Evolutionary conservation across 768 basidiomycete genomes (phyloP).

Genomic region (Leccinum olivaceopallidum): DNA sequence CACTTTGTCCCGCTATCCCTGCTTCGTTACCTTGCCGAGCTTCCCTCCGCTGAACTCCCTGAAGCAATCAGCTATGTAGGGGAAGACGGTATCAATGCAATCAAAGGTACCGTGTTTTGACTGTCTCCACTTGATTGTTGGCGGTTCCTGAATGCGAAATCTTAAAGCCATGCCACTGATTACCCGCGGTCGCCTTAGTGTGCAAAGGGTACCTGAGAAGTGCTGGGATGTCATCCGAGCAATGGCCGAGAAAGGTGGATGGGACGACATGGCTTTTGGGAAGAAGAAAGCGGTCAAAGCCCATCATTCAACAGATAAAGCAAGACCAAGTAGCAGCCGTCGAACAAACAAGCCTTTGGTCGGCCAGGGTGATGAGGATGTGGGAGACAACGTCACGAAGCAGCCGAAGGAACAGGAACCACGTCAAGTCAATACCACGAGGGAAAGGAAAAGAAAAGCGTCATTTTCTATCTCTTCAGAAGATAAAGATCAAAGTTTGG

Average conservation of each 20-base stretch:
- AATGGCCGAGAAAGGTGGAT: constrained; percentile 76
- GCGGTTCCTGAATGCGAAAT: constrained; percentile 11
- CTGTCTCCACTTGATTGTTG: neutral
- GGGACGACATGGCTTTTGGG: constrained; percentile 55
- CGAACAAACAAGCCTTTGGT: neutral
- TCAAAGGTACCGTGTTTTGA: constrained; percentile 52
- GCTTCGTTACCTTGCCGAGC: constrained; percentile 61
- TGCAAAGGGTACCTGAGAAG: constrained; percentile 70
- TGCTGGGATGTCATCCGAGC: constrained; percentile 64
- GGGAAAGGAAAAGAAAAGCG: constrained; percentile 28
- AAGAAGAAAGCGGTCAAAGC: constrained; percentile 32
- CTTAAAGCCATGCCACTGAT: constrained; percentile 74
- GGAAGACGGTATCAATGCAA: constrained; percentile 55
- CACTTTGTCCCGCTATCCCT: constrained; percentile 81
- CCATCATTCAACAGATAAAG: neutral
- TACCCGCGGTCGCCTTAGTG: constrained; percentile 80
- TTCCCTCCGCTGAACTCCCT: constrained; percentile 40
- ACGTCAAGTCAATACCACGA: neutral
- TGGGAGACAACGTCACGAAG: constrained; percentile 7
- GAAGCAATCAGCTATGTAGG: constrained; percentile 67
- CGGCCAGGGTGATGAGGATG: neutral
- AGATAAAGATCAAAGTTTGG: constrained; percentile 1
- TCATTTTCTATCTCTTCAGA: constrained; percentile 2
- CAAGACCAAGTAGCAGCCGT: neutral
- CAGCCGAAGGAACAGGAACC: neutral